Conservation (phyloP, 306 rosid species). For the Dryas drummondii region DNA sequence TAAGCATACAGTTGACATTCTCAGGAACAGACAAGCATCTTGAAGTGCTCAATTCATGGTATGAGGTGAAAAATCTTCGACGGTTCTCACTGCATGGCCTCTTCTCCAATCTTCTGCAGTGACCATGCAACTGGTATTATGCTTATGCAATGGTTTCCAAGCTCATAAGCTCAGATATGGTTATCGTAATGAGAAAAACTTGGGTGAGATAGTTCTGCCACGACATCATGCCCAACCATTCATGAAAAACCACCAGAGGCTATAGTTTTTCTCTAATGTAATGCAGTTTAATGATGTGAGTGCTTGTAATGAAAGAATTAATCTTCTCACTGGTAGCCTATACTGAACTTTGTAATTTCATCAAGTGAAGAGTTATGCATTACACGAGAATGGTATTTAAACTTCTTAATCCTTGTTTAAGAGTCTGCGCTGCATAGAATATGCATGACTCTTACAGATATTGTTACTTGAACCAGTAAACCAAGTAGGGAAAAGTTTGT, state of each 20-base stretch:
- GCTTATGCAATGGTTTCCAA: background rate
- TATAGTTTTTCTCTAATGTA: background rate
- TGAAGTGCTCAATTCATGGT: conserved; percentile 80
- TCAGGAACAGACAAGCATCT: conserved; percentile 89
- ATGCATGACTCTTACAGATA: too few species aligned
- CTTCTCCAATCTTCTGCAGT: conserved; percentile 43
- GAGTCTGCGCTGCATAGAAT: too few species aligned
- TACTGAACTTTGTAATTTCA: background rate
- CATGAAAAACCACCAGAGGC: too few species aligned
- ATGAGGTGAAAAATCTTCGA: conserved; percentile 59
- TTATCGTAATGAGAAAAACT: background rate
- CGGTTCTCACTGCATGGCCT: conserved; percentile 61
- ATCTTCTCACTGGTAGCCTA: background rate
- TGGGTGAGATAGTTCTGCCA: too few species aligned
- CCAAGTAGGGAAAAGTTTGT: background rate
- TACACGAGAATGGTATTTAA: background rate
- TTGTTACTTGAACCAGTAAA: background rate
- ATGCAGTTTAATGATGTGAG: background rate
- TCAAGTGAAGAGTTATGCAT: background rate
- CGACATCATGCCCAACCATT: too few species aligned
- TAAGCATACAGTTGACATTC: conserved; percentile 72
- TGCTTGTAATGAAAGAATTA: background rate
- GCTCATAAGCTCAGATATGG: background rate
- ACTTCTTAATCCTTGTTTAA: too few species aligned
- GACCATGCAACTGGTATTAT: background rate